Evolutionary conservation across 2,329 filamentous ascomycete species (phyloP), one percentile per base, ranked within the genome.

Genomic region (Cadophora sp.): DNA sequence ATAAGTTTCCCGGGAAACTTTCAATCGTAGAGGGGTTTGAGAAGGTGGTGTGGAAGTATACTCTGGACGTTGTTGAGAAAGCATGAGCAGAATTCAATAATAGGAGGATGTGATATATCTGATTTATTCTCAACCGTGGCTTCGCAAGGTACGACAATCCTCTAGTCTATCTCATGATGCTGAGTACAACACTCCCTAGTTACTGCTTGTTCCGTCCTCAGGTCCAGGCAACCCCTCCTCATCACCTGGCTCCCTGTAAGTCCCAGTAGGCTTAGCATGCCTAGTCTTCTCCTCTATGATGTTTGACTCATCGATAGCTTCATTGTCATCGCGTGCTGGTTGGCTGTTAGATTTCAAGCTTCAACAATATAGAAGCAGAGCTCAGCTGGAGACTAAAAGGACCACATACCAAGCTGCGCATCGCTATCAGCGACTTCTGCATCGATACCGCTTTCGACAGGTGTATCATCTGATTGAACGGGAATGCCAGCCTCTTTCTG

Each of bases 401-500:
- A 48, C 18, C 24, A 36, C 58, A 20, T 73, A 80, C 79, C 76
- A 6, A 81, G 74, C 63, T 79, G 78, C 66, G 70, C 71, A 55
- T 80, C 79, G 0, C 74, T 73, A 61, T 81, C 78, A 13, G 78
- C 78, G 9, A 66, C 73, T 8, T 65, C 63, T 1, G 64, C 70
- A 14, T 78, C 74, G 33, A 79, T 75, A 3, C 65, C 65, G 53
- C 79, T 78, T 50, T 79, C 79, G 4, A 81, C 65, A 9, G 68
- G 67, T 24, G 73, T 75, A 6, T 71, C 64, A 47, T 80, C 80
- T 0, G 74, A 72, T 20, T 79, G 73, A 2, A 81, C 79, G 3
- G 77, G 74, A 20, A 80, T 76, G 69, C 62, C 58, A 16, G 43
- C 68, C 1, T 67, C 36, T 18, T 70, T 70, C 58, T 76, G 69